Evolutionary conservation across 2,329 filamentous ascomycete genomes (phyloP).

Genomic region (Fusarium sulawesiense): DNA sequence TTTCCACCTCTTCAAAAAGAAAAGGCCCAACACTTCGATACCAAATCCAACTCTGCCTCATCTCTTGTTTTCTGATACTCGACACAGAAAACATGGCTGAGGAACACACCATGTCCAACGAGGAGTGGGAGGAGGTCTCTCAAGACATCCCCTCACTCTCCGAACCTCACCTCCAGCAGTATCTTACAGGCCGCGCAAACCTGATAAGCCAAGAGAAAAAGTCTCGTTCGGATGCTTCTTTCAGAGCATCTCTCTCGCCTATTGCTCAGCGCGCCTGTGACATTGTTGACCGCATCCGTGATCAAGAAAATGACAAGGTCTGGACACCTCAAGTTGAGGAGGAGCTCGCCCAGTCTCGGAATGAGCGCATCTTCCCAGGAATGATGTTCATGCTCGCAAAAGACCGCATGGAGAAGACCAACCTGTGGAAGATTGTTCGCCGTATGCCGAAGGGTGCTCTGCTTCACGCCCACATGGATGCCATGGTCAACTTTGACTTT

Average conservation of each 20-base stretch:
- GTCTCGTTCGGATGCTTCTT: slow-evolving; percentile 78
- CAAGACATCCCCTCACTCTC: slow-evolving; percentile 66
- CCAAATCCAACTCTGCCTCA: not conserved
- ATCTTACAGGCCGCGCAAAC: slow-evolving; percentile 78
- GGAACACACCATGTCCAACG: slow-evolving; percentile 57
- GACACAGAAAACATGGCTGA: slow-evolving; percentile 46
- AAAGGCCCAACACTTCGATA: not conserved
- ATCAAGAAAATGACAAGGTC: slow-evolving; percentile 77
- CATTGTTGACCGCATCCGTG: slow-evolving; percentile 83
- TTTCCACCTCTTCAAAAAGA: slow-evolving; percentile 1
- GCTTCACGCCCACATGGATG: slow-evolving; percentile 88
- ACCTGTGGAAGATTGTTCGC: slow-evolving; percentile 85
- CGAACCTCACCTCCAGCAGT: slow-evolving; percentile 86
- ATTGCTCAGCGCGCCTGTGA: slow-evolving; percentile 80
- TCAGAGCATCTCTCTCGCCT: slow-evolving; percentile 80
- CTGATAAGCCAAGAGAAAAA: slow-evolving; percentile 85
- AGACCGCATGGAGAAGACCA: slow-evolving; percentile 84
- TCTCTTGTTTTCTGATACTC: too few relatives aligned
- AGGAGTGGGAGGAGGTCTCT: slow-evolving; percentile 69
- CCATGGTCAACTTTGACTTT: slow-evolving; percentile 89
- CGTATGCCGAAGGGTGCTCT: slow-evolving; percentile 90
- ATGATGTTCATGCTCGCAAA: slow-evolving; percentile 95
- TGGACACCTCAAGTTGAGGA: slow-evolving; percentile 83
- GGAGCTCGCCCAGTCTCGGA: slow-evolving; percentile 69
- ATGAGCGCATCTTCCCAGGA: slow-evolving; percentile 79